Evolutionary conservation across 2,329 filamentous ascomycete species (phyloP), one percentile per base, ranked within the genome.

Genomic region (Stagonosporopsis rhizophila): DNA sequence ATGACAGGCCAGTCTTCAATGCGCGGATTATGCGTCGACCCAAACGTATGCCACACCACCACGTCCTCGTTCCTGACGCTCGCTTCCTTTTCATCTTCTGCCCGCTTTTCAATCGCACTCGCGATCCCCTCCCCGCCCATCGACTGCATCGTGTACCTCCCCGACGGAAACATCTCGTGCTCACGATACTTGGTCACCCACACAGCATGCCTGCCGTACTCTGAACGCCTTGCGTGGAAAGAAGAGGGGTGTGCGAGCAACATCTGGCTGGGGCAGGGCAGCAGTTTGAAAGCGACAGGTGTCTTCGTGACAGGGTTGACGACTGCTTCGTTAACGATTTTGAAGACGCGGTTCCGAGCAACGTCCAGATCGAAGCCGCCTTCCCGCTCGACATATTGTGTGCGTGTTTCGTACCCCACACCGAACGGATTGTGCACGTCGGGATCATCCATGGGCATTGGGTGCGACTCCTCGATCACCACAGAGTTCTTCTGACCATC

Each of bases 251-350:
- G 61, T 1, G 69, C 62, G 8, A 72, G 66, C 3, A 72, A 47
- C 54, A 65, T 58, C 40, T 71, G 71, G 49, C 62, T 67, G 35
- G 62, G 58, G 4, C 48, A 62, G 8, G 80, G 79, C 3, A 77
- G 60, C 28, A 85, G 71, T 64, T 82, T 83, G 70, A 83, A 85
- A 0, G 76, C 82, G 0, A 84, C 75, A 6, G 78, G 77, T 54
- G 78, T 80, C n/a, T 80, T 79, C 8, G 81, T 83, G 22, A 82
- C 71, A 1, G 67, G 66, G 57, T 85, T 85, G 50, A 71, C 76
- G 60, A 77, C 77, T 14, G 60, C 68, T 7, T 75, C 66, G 58
- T 83, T 84, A 62, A 83, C 77, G 34, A 85, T 69, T 56, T 81
- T 81, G 56, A 84, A 75, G 6, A 77, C 69, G 2, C 82, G 77